Evolutionary conservation across 164 flowering plant genomes (phyloP), one percentile per base, ranked within the genome.

Genomic region (Tetrastigma voinierianum): DNA sequence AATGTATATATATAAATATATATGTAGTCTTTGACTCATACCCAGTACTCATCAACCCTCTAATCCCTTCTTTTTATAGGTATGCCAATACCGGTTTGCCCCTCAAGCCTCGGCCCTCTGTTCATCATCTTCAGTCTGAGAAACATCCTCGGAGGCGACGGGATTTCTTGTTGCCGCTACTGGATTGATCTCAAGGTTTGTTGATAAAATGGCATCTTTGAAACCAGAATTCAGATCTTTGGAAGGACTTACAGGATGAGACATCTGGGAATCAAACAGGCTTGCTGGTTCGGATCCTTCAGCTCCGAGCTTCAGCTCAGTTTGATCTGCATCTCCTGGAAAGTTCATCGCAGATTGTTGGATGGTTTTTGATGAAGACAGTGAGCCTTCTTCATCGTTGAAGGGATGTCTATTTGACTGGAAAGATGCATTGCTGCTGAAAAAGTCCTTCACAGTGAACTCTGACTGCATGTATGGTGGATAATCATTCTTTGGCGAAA

Each of bases 241-340:
- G 15, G 62, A 15, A 25, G 53, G 66, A 45, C 32, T 47, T 53
- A 51, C 14, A 15, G 73, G 58, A n/a, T 25, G 58, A 32, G 23
- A 51, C 13, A 15, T 19, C 19, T 65, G 53, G 10, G 61, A 23
- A 9, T 57, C 62, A 21, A 49, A 12, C 24, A 57, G 51, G 46
- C 47, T 56, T 23, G 72, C 57, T 61, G 51, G 40, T 46, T 24
- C 58, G 19, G 63, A 60, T 24, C 49, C 67, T 51, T 74, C 67
- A 20, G 23, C 24, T 24, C 58, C 60, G 53, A 21, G 53, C 66
- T 78, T 49, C 46, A 40, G 45, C 23, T 62, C 72, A 10, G 48
- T 43, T 20, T 66, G 66, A 70, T 25, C 55, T 53, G 59, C 14
- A 44, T 60, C 63, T 53, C 51, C 25, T 11, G 44, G 59, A 43